Evolutionary conservation across 75 land plant genomes (phyloP), one percentile per base, ranked within the genome.

Genomic region (Sequoia sempervirens): DNA sequence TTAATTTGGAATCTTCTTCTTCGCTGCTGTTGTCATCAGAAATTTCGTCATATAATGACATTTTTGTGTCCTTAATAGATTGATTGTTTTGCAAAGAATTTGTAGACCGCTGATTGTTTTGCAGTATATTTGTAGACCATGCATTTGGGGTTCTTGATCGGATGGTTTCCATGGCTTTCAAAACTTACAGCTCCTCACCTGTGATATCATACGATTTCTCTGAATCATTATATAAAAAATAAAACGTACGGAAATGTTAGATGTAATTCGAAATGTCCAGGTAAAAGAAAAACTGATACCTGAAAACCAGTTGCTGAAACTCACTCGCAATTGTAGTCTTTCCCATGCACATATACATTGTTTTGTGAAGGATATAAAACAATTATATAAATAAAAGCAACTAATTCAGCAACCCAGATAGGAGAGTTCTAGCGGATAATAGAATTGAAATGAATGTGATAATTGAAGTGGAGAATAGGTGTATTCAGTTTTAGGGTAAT

Each of bases 91-190:
- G 80, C 80, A 18, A 37, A 3, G 80, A 0, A 43, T 78, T 78
- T 78, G 80, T 78, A 43, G 41, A 78, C 23, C 26, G 45, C 46
- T 41, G 52, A 78, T 45, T 78, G 50, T 45, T 78, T 78, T n/a
- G 80, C 50, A 18, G 20, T 11, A 26, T 11, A 11, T 78, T 78
- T n/a, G 50, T 43, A n/a, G 80, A 78, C 80, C 80, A 78, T 43
- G 80, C 80, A 26, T 26, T 45, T 78, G 80, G 52, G 28, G 50
- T 30, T 78, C 52, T 43, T 12, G 80, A 78, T 78, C 80, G 40
- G n/a, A 40, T 75, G 10, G 80, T 6, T 26, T 78, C 80, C 80
- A 78, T 78, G 30, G 80, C 9, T 78, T 78, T n/a, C 32, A 32
- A 32, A 61, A 2, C 1, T 61, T 61, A 61, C 26, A 61, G n/a